phyloP scores from a whole-genome alignment of 139 green algal genomes.

The Spirogloea muscicola region DNA sequence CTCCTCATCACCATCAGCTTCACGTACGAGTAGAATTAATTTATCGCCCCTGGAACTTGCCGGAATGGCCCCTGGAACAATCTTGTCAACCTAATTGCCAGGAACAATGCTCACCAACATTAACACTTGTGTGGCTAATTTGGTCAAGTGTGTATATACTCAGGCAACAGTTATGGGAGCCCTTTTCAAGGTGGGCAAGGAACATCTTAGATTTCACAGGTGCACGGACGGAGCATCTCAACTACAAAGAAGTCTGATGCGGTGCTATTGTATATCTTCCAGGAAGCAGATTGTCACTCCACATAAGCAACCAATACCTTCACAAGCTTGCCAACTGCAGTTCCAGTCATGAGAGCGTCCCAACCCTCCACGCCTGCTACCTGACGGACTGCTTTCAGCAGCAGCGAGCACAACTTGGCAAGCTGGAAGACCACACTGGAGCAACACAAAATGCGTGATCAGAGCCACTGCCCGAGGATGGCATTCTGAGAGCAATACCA shows the following conservation, averaged over 20 bases:
- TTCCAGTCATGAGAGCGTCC: slow-evolving; percentile 80
- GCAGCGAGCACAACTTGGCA: slow-evolving; percentile 55
- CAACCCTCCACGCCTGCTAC: slow-evolving; percentile 60
- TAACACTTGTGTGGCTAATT: too few relatives aligned
- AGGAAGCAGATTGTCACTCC: too few relatives aligned
- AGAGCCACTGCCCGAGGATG: too few relatives aligned
- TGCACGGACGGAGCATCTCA: background rate
- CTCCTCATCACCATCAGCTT: slow-evolving; percentile 90
- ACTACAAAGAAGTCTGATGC: background rate
- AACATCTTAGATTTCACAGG: background rate
- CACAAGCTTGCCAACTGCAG: slow-evolving; percentile 62
- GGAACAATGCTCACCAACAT: slow-evolving; percentile 20
- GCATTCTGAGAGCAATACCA: too few relatives aligned
- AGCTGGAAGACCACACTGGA: slow-evolving; percentile 78
- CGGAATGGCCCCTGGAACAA: slow-evolving; percentile 4
- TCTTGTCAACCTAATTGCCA: slow-evolving; percentile 25
- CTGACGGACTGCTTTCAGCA: slow-evolving; percentile 54
- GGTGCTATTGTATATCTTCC: background rate
- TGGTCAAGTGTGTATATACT: too few relatives aligned
- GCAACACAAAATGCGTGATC: too few relatives aligned
- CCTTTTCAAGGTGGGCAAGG: background rate
- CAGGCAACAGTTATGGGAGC: background rate
- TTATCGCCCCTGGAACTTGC: background rate
- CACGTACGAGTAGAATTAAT: slow-evolving; percentile 47
- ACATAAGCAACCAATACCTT: slow-evolving; percentile 46